Evolutionary conservation across 1,139 yeast species (phyloP), one percentile per base, ranked within the genome.

Genomic region (Nakaseomyces uthaithaninus): DNA sequence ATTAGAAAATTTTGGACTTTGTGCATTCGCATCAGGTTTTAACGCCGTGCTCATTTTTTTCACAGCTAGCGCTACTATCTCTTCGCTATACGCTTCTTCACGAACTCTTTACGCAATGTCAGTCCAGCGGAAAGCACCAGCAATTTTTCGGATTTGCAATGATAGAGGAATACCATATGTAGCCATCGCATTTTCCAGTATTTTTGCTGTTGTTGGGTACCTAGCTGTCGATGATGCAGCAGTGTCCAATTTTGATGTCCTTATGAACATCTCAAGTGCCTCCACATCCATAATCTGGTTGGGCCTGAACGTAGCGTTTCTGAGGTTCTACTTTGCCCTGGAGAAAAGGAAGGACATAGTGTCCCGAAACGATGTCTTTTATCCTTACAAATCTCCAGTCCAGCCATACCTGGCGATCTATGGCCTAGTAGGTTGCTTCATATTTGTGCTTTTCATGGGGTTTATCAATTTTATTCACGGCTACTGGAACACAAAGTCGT

Each of bases 221-320:
- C 59, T 82, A 14, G 74, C 84, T 27, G 76, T 80, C 8, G 70
- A 74, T 26, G 71, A 73, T 44, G 62, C 71, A 27, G 79, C 86
- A 0, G 74, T 80, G 3, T 62, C 67, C 18, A 82, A 81, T 11
- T 83, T 83, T 50, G 80, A 75, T 47, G 71, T 80, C 52, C 61
- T 84, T 41, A 71, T 80, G n/a, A 72, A 77, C 51, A 66, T 82
- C 38, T 76, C 82, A 44, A 77, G 89, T 1, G 75, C 87, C 1
- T 72, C 87, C 1, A 85, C 86, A 0, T 70, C 83, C n/a, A 65
- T 85, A 30, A 84, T 81, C 9, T 85, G 94, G 94, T 75, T 78
- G 45, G 84, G 91, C 7, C 77, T 85, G 77, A 79, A 85, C 51
- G 62, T 83, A 17, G 71, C 91, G 0, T 85, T 72, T 54, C 65